These are phyloP conservation scores for Aspergillus oerlinghausenensis DNA, from an alignment of 2,329 filamentous ascomycete species.

Conservation along the genomic window DNA sequence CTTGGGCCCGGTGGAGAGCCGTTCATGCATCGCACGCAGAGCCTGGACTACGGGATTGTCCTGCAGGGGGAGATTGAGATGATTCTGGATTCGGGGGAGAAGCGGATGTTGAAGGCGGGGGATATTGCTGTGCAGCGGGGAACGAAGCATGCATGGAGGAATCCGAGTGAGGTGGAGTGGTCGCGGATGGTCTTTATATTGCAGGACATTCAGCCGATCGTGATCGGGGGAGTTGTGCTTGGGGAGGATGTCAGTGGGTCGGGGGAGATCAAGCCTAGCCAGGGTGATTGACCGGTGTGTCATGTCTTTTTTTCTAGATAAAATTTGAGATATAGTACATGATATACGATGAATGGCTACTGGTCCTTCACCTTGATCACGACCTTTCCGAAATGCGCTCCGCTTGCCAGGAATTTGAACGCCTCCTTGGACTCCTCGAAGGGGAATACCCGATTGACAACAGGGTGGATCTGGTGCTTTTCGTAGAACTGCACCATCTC, in stretches of 20 bases:
- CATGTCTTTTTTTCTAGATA: neutral
- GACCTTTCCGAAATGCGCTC: slow-evolving; percentile 55
- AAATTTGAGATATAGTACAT: neutral
- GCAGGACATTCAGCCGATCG: slow-evolving; percentile 23
- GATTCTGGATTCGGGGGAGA: slow-evolving; percentile 50
- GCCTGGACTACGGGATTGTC: slow-evolving; percentile 53
- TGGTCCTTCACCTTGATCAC: slow-evolving; percentile 42
- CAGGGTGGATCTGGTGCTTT: slow-evolving; percentile 29
- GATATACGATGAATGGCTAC: neutral
- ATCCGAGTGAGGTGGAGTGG: slow-evolving; percentile 46
- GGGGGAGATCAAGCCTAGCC: slow-evolving; percentile 3
- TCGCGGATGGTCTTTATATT: slow-evolving; percentile 41
- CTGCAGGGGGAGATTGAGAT: slow-evolving; percentile 52
- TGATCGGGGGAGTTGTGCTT: slow-evolving; percentile 17
- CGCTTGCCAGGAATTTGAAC: slow-evolving; percentile 49
- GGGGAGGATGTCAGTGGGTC: slow-evolving; percentile 22
- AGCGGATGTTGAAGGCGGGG: slow-evolving; percentile 44
- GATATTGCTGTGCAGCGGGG: slow-evolving; percentile 55
- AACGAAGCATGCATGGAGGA: slow-evolving; percentile 54
- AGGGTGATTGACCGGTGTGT: neutral
- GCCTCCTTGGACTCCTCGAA: slow-evolving; percentile 50
- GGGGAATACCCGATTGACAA: slow-evolving; percentile 53
- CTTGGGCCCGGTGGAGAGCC: slow-evolving; percentile 42
- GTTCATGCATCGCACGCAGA: slow-evolving; percentile 52
- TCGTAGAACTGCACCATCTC: slow-evolving; percentile 35